A percentile compares a stretch with the other conserved stretches of the same genome.
Conservation (phyloP, 306 rosid species). For the Betula pendula region DNA sequence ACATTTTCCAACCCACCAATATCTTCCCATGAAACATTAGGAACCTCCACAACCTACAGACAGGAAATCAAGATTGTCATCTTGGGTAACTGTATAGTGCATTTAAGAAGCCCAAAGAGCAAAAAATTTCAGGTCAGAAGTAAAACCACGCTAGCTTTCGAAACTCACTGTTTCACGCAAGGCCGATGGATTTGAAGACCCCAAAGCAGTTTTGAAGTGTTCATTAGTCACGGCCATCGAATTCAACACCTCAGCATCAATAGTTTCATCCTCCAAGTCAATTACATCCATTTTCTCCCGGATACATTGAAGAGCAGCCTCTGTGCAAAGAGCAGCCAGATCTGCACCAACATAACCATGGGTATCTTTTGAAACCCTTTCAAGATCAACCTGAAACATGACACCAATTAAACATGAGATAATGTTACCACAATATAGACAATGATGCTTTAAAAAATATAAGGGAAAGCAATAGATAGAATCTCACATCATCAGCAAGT, state of each 20-base stretch:
- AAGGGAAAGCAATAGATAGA: constrained; percentile 1
- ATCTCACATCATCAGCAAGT: constrained; percentile 61
- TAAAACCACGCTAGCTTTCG: background rate
- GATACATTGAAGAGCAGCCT: constrained; percentile 74
- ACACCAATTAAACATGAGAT: background rate
- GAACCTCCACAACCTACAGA: constrained; percentile 71
- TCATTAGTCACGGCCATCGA: constrained; percentile 70
- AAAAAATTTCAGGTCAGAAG: background rate
- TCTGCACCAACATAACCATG: constrained; percentile 74
- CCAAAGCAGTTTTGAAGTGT: constrained; percentile 59
- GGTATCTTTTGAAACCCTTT: constrained; percentile 60
- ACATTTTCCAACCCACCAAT: constrained; percentile 67
- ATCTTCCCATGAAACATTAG: constrained; percentile 69
- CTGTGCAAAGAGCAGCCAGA: constrained; percentile 71
- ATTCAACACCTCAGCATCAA: constrained; percentile 68
- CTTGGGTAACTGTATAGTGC: constrained; percentile 6
- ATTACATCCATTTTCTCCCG: constrained; percentile 74
- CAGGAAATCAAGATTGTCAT: constrained; percentile 21
- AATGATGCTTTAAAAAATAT: background rate
- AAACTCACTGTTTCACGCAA: constrained; percentile 71
- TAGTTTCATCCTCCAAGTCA: constrained; percentile 68
- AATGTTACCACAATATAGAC: constrained; percentile 14
- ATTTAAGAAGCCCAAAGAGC: background rate
- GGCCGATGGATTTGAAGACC: constrained; percentile 67
- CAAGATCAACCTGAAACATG: constrained; percentile 62